Evolutionary conservation across 257 asterid genomes (phyloP).

Genomic region (Asclepias syriaca): DNA sequence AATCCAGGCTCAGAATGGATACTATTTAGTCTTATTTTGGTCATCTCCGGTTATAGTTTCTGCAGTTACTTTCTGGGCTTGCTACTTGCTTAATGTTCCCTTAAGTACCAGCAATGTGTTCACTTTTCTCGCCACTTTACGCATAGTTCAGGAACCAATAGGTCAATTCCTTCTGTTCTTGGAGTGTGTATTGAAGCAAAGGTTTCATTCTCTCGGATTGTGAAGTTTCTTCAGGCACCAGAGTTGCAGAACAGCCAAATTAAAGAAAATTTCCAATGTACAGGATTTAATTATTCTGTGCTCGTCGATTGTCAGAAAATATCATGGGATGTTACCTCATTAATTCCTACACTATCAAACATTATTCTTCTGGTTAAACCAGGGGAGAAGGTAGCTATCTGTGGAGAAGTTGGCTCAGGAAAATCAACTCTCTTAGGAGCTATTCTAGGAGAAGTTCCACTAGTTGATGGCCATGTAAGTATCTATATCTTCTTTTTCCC

Average conservation of each 20-base stretch:
- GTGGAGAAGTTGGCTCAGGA: slow-evolving; percentile 48
- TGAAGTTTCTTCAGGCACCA: slow-evolving; percentile 31
- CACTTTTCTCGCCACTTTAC: slow-evolving; percentile 33
- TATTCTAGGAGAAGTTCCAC: slow-evolving; percentile 38
- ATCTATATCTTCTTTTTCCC: not conserved
- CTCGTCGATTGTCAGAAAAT: slow-evolving; percentile 18
- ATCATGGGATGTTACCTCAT: slow-evolving; percentile 25
- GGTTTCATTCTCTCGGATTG: slow-evolving; percentile 32
- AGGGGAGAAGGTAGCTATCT: slow-evolving; percentile 34
- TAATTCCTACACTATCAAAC: slow-evolving; percentile 12
- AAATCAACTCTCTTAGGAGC: slow-evolving; percentile 37
- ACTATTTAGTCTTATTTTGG: slow-evolving; percentile 33
- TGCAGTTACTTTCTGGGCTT: slow-evolving; percentile 33
- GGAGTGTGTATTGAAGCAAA: slow-evolving; percentile 35
- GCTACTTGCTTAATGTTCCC: slow-evolving; percentile 27
- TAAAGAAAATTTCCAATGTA: not conserved
- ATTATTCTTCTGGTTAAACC: slow-evolving; percentile 25
- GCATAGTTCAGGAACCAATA: slow-evolving; percentile 38
- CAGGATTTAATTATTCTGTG: slow-evolving; percentile 12
- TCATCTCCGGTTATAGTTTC: slow-evolving; percentile 35
- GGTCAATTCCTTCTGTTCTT: slow-evolving; percentile 34
- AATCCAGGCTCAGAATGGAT: slow-evolving; percentile 25
- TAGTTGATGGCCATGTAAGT: slow-evolving; percentile 31
- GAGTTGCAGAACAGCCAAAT: slow-evolving; percentile 21
- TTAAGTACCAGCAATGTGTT: slow-evolving; percentile 30